These are phyloP conservation scores for Eucalyptus cloeziana DNA, from an alignment of 345 rosid genomes.

Conservation along the genomic window DNA sequence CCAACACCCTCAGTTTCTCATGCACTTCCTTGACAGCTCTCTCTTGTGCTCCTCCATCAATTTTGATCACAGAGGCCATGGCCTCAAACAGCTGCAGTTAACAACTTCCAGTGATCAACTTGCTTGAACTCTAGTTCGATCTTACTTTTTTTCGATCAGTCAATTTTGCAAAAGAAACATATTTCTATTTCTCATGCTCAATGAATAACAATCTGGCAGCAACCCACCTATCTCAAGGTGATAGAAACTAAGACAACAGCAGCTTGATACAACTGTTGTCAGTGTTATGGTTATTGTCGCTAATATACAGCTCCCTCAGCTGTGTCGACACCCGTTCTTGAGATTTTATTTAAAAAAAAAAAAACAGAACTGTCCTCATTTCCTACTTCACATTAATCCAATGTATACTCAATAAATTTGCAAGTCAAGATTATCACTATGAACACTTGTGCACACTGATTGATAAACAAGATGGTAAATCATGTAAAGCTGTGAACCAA, in stretches of 20 bases:
- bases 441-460: background rate
- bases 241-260: background rate
- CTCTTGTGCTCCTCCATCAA: conserved; percentile 17
- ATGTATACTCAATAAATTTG: background rate
- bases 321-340: background rate
- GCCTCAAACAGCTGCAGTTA: conserved; percentile 9
- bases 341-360: background rate
- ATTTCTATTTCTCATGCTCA: background rate
- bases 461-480: background rate
- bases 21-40: conserved; percentile 10
- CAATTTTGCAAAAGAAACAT: background rate
- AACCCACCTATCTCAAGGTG: background rate
- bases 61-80: background rate
- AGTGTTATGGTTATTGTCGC: background rate
- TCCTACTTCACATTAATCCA: too few species aligned
- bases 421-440: background rate
- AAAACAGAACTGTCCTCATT: background rate
- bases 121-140: background rate
- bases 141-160: background rate
- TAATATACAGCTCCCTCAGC: background rate
- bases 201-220: background rate
- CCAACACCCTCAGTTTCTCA: conserved; percentile 16
- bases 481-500: background rate
- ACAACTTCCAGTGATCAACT: background rate
- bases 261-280: background rate